Conservation (phyloP, 768 basidiomycete genomes). For the Russula emetica region DNA sequence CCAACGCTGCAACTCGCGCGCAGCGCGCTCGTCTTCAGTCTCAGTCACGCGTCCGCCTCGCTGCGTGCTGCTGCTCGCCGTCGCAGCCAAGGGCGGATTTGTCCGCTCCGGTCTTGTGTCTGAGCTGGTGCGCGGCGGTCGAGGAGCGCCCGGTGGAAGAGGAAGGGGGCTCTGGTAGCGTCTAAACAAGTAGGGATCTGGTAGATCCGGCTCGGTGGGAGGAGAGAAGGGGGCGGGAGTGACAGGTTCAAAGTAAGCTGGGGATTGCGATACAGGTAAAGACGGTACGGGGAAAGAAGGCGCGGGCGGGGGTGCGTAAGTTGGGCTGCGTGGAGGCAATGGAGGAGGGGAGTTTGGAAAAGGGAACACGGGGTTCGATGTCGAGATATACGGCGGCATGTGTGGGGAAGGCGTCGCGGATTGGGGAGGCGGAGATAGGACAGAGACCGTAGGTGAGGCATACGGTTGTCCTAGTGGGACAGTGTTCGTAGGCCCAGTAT, state of each 20-base stretch:
- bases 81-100: no score
- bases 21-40: constrained; percentile 18
- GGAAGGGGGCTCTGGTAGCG: constrained; percentile 56
- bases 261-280: constrained; percentile 4
- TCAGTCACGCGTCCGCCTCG: constrained; percentile 3
- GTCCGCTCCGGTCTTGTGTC: neutral
- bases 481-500: neutral
- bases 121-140: neutral
- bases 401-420: constrained; percentile 4
- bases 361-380: neutral
- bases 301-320: neutral
- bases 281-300: constrained; percentile 7
- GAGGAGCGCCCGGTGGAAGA: constrained; percentile 36
- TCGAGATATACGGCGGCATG: neutral
- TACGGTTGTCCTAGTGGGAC: constrained; percentile 3
- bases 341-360: constrained; percentile 12
- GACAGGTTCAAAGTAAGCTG: constrained; percentile 29
- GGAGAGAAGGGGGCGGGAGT: constrained; percentile 27
- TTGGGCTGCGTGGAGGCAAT: neutral
- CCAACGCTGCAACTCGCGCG: constrained; percentile 19
- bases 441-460: neutral
- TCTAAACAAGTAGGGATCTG: constrained; percentile 42
- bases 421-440: neutral
- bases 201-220: constrained; percentile 36
- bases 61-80: neutral